Evolutionary conservation across 2,329 filamentous ascomycete species (phyloP), one percentile per base, ranked within the genome.

Genomic region (Microdochium nivale): DNA sequence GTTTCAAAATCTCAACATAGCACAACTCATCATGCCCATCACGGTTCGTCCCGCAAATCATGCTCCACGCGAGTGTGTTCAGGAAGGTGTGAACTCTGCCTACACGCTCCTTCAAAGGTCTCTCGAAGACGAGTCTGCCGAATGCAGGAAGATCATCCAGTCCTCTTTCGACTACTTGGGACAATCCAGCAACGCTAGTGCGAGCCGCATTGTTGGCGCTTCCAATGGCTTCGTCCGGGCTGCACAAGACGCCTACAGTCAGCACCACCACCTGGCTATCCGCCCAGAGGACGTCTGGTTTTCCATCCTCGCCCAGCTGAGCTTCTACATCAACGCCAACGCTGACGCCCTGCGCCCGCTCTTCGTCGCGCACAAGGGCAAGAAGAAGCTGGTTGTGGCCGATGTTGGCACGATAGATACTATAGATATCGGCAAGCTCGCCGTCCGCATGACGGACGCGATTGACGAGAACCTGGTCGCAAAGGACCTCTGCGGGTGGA

Each of bases 281-380:
- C 71, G 76, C 1, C 76, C 77, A 0, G 76, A 81, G 25, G 77
- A 80, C 52, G 58, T 79, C 16, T 80, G 76, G 77, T 66, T 78
- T 46, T 62, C 75, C 5, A 77, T 80, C 54, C 58, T 80, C 1
- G 65, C 68, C 0, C 76, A 80, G 54, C 55, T 79, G 1, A 71
- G 65, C 56, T 62, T 70, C 51, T 76, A 68, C 54, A 62, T 80
- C 57, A 76, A 77, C 49, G 66, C 59, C 1, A 62, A 78, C 53
- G 65, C 72, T 3, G 71, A 78, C 54, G 60, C 70, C n/a, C 60
- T 79, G 5, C 65, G 72, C 11, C 52, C 53, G 1, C 52, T 58
- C 9, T 76, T 79, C 50, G 73, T 78, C 2, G 49, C 58, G 0
- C 73, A 77, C 54, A 50, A 70, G 25, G 70, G 69, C 0, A 54